Base-by-base conservation (phyloP, 768 basidiomycete genomes). In the Cubamyces lactineus region DNA sequence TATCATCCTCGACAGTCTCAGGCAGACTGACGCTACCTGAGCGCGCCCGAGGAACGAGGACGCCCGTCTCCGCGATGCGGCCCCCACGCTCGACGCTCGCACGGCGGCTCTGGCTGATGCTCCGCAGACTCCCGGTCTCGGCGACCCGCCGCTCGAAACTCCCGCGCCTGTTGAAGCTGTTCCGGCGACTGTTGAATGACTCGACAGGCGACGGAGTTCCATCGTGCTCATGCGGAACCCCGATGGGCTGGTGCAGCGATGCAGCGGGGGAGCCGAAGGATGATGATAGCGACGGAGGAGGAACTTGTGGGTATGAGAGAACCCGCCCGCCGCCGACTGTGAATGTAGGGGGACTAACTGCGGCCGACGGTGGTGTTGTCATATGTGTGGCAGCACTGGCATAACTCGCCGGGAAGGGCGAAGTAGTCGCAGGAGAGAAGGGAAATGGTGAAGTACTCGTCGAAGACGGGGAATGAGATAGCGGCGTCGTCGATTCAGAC, bases 251-350 rank as follows among this genome's bases (percentile, higher is more conserved):
- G 42, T 59, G 48, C 28, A 58, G 57, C 6, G 61, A 56, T 16
- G 62, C 43, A 6, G 59, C 49, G 12, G 67, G 67, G 1, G 67
- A 68, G 15, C 91, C 91, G 66, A 91, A 87, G 11, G 72, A 73
- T 7, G 72, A 73, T 3, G 70, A 69, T 5, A 73, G 62, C 8
- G 72, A 76, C 3, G 92, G 92, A 12, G 92, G 92, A 2, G 92
- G 92, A 0, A 93, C 92, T 6, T 86, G 87, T 0, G 92, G 92
- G 67, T 94, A 94, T 5, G 89, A 83, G 53, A 94, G 78, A 15
- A 79, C 72, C 51, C 76, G 73, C 69, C 73, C 9, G 69, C 77
- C 55, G 66, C 74, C 75, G 49, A 72, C 72, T 28, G 78, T 57
- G 64, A 71, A 73, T 15, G 69, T 65, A 7, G 70, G 74, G 8